phyloP scores from a whole-genome alignment of 2,329 filamentous ascomycete genomes.

The Thielaviopsis musarum region DNA sequence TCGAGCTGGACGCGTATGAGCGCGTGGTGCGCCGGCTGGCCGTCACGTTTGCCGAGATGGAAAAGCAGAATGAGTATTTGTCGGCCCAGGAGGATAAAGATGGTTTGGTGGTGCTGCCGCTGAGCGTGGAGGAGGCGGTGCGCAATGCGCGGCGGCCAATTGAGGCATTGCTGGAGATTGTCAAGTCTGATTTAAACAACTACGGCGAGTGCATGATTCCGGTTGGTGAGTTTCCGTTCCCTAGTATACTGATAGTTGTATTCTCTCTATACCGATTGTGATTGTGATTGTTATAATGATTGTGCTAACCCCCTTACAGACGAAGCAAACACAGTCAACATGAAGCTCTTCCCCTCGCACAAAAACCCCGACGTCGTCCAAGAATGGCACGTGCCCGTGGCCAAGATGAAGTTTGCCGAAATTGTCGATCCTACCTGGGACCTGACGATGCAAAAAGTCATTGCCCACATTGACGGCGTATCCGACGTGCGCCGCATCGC shows the following conservation, averaged over 20 bases:
- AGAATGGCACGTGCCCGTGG: constrained; percentile 80
- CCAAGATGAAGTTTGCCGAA: constrained; percentile 46
- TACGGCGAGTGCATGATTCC: constrained; percentile 98
- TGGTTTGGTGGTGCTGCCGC: constrained; percentile 22
- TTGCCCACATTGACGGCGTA: constrained; percentile 78
- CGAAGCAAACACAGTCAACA: constrained; percentile 85
- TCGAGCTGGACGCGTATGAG: constrained; percentile 64
- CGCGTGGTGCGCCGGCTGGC: constrained; percentile 76
- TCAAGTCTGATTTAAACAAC: constrained; percentile 80
- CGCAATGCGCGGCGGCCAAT: constrained; percentile 40
- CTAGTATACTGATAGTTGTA: too few species aligned
- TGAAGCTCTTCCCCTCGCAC: constrained; percentile 84
- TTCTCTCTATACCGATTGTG: neutral
- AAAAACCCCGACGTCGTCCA: constrained; percentile 60
- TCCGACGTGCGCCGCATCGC: constrained; percentile 80
- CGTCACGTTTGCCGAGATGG: constrained; percentile 70
- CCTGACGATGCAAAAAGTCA: constrained; percentile 60
- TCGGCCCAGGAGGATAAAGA: constrained; percentile 34
- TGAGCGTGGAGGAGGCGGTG: constrained; percentile 9
- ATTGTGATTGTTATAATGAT: too few species aligned
- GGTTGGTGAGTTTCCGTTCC: constrained; percentile 44
- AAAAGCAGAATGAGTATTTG: constrained; percentile 78
- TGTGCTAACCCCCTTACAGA: constrained; percentile 31
- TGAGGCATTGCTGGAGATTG: constrained; percentile 66
- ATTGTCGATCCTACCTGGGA: constrained; percentile 56